Evolutionary conservation across 345 rosid genomes (phyloP).

Genomic region (Hevea brasiliensis): DNA sequence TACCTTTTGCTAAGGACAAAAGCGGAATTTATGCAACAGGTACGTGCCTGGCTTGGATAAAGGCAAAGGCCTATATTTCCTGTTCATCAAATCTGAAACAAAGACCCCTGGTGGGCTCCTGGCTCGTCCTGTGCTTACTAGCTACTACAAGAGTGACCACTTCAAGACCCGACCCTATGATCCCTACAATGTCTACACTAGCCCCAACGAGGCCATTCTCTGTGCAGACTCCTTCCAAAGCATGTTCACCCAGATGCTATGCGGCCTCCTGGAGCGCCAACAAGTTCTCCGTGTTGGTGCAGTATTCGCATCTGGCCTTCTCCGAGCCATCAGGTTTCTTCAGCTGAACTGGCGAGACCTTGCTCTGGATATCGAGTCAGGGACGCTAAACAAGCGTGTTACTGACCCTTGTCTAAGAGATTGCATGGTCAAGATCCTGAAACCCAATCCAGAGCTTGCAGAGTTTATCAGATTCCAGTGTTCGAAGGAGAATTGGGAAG

Average conservation of each 20-base stretch:
- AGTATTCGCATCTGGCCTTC: slow-evolving; percentile 44
- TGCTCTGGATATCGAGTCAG: slow-evolving; percentile 31
- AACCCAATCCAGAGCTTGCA: slow-evolving; percentile 30
- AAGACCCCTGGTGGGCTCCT: slow-evolving; percentile 41
- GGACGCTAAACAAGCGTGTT: slow-evolving; percentile 28
- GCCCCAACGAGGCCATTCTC: slow-evolving; percentile 43
- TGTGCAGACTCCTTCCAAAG: slow-evolving; percentile 47
- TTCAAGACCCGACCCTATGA: slow-evolving; percentile 40
- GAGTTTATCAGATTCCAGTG: slow-evolving; percentile 32
- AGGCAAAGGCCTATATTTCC: slow-evolving; percentile 75
- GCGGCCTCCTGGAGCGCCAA: slow-evolving; percentile 35
- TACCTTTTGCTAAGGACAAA: background rate
- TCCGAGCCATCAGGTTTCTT: slow-evolving; percentile 45
- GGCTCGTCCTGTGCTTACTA: slow-evolving; percentile 48
- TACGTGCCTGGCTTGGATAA: slow-evolving; percentile 84
- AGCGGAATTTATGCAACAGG: slow-evolving; percentile 38
- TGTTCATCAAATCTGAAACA: slow-evolving; percentile 42
- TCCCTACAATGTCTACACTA: slow-evolving; percentile 42
- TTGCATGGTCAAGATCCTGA: slow-evolving; percentile 27
- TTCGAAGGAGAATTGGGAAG: slow-evolving; percentile 31
- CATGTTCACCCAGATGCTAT: slow-evolving; percentile 44
- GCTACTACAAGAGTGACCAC: slow-evolving; percentile 46
- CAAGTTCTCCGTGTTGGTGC: slow-evolving; percentile 45
- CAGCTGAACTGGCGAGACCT: slow-evolving; percentile 36
- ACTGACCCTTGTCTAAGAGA: slow-evolving; percentile 31